Base-by-base conservation (phyloP, 805 yeast species). In the Candida quercuum region DNA sequence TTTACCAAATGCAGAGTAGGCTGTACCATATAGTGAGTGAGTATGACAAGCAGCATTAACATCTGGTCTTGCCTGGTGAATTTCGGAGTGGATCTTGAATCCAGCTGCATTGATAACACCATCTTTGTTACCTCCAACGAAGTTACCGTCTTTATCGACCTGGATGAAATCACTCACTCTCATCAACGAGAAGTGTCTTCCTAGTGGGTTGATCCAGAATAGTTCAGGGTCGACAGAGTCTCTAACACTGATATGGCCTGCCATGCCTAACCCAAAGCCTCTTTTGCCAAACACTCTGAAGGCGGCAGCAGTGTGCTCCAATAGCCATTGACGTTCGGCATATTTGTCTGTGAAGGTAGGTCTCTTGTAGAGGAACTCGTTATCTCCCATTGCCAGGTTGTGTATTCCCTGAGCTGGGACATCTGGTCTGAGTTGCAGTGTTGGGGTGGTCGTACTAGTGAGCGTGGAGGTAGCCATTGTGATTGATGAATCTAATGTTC, bases 131-230 rank as follows among this genome's bases (percentile, higher is more conserved):
- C 81, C 86, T n/a, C 64, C 64, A 40, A 81, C 66, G 28, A 80
- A 66, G 38, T 76, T 71, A 24, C 85, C 86, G 31, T 75, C 65
- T 51, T 73, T 76, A 52, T 79, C 83, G 18, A 73, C 74, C 16
- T 74, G 76, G 6, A 80, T 82, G 71, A 80, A 67, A 48, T 79
- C 86, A 15, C 74, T 64, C 21, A 78, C 83, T 47, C 66, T 73
- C 54, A 80, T 61, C 31, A 73, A 54, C 16, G 74, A 69, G 57
- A 83, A 86, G 59, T 86, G 95, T 47, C 69, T 72, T n/a, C 83
- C 91, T 45, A 86, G 64, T 5, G 96, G 95, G 61, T 86, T 86
- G 57, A 86, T 84, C 95, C 95, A 86, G 58, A 86, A 86, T 3
- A 91, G 83, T 32, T 67, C 57, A n/a, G 82, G 82, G 45, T 81